phyloP scores from a whole-genome alignment of 1,284 basidiomycete species.

The Cronartium quercuum region DNA sequence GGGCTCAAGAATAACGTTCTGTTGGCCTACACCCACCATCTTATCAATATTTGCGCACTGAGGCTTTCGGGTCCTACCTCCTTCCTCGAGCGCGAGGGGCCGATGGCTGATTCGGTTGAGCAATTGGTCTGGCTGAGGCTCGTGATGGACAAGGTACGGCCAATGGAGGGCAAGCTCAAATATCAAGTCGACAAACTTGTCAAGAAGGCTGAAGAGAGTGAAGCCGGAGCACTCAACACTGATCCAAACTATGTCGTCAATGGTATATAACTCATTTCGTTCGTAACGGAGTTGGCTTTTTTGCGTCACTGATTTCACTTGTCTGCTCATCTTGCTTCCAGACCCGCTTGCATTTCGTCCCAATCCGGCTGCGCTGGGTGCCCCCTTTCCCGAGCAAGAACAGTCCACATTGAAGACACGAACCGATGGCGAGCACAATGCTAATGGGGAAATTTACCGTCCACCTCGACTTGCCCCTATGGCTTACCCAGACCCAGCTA shows the following conservation, averaged over 20 bases:
- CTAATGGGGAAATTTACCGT: constrained; percentile 61
- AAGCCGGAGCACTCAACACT: constrained; percentile 52
- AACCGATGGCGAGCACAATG: background rate
- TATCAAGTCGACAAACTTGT: constrained; percentile 95
- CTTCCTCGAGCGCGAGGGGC: constrained; percentile 59
- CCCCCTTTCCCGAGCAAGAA: background rate
- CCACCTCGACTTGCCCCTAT: constrained; percentile 88
- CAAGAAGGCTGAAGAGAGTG: constrained; percentile 60
- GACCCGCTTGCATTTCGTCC: constrained; percentile 86
- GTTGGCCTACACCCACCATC: constrained; percentile 78
- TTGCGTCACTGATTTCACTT: background rate
- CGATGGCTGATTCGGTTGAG: constrained; percentile 53
- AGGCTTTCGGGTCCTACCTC: constrained; percentile 60
- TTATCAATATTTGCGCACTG: constrained; percentile 68
- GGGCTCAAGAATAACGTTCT: constrained; percentile 80
- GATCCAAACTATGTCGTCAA: constrained; percentile 58
- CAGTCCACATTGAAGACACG: background rate
- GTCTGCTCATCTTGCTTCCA: constrained; percentile 48
- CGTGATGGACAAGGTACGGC: constrained; percentile 54
- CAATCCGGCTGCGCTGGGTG: constrained; percentile 57
- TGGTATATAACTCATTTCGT: constrained; percentile 53
- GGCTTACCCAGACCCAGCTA: constrained; percentile 68
- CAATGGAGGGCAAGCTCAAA: constrained; percentile 73
- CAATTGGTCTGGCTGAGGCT: constrained; percentile 29
- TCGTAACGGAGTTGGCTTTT: background rate